Evolutionary conservation across 1,284 basidiomycete genomes (phyloP), one percentile per base, ranked within the genome.

Genomic region (Fomitopsis betulina): DNA sequence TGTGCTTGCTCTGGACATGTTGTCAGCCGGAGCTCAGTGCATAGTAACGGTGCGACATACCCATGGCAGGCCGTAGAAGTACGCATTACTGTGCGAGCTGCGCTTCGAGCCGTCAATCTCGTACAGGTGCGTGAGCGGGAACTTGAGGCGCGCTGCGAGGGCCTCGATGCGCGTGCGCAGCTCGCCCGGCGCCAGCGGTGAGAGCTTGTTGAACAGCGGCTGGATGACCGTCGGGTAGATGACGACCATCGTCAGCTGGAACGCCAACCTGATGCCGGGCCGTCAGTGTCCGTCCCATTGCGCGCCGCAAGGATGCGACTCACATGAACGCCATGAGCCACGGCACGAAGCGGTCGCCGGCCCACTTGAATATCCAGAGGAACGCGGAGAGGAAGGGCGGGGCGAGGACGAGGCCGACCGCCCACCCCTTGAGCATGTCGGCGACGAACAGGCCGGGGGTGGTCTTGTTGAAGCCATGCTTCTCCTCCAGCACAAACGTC

Each of bases 21-120:
- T 4, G 30, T 33, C 32, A 30, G 45, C 56, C 23, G 12, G 13
- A 9, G 13, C 21, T 27, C 57, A 51, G 1, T 3, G 52, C 25
- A 50, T 10, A 47, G 9, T 37, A 55, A n/a, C 19, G 7, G 21
- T 13, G 12, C 9, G 6, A 73, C 79, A 56, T 58, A 92, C 91
- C 93, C 93, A 95, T 2, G 93, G 94, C 15, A 96, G 81, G 60
- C 94, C 94, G 65, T 94, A 96, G 79, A 96, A 96, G 77, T 95
- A 95, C 50, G 96, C 95, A 65, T 98, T 98, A 63, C 89, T 93
- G 75, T 98, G 96, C 2, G 91, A 90, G 70, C 89, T 94, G 56
- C 96, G 86, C 77, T 96, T 97, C 58, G 91, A 94, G 30, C 97
- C 96, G 69, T 99, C 96, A 67, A 98, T 98, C 70, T 98, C 94